Percentiles rank a stretch among this genome's conserved stretches.
Conservation (phyloP, 1,139 yeast genomes). For the Chernovozyma aurita region DNA sequence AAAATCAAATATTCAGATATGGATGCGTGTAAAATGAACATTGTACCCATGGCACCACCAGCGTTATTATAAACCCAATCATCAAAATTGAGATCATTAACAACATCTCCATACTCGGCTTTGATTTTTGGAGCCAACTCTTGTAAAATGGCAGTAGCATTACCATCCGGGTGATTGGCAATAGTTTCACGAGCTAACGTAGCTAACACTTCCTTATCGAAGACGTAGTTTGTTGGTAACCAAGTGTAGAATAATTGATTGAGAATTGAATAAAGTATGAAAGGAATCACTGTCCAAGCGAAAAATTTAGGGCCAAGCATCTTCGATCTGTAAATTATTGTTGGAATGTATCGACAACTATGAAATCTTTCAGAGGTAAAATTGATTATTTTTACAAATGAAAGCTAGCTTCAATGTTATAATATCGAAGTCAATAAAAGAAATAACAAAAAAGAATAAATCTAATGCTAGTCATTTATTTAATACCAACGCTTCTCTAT, state of each 20-base stretch:
- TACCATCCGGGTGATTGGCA: conserved; percentile 51
- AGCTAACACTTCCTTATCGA: conserved; percentile 47
- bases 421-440: too few relatives aligned
- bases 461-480: too few relatives aligned
- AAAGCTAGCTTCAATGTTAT: too few relatives aligned
- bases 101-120: conserved; percentile 55
- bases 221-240: conserved; percentile 66
- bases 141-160: conserved; percentile 56
- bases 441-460: too few relatives aligned
- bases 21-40: conserved; percentile 96
- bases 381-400: too few relatives aligned
- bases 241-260: conserved; percentile 51
- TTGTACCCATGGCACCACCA: conserved; percentile 98
- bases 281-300: conserved; percentile 15
- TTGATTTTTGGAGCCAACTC: conserved; percentile 59
- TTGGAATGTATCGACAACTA: too few relatives aligned
- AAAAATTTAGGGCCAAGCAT: conserved; percentile 1
- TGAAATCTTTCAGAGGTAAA: too few relatives aligned
- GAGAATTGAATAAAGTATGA: conserved; percentile 26
- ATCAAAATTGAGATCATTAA: conserved; percentile 65
- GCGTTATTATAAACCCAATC: conserved; percentile 98
- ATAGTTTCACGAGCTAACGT: conserved; percentile 48
- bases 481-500: too few relatives aligned
- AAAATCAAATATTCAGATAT: conserved; percentile 85
- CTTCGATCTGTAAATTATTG: too few relatives aligned